phyloP scores from a whole-genome alignment of 768 basidiomycete genomes.

The Tylopilus subfusipes region DNA sequence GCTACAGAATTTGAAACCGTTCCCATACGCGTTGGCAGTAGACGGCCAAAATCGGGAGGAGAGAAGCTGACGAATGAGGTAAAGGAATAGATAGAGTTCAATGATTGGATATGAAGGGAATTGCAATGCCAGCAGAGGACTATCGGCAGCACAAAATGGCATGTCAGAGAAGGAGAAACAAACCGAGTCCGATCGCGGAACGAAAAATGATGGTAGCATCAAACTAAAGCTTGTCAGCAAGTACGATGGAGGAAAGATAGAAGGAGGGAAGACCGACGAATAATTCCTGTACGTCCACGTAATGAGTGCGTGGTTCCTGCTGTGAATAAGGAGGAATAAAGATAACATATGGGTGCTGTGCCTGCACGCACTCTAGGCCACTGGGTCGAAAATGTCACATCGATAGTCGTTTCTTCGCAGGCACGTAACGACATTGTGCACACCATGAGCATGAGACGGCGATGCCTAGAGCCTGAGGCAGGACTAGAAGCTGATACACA shows the following conservation, averaged over 20 bases:
- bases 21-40: not conserved
- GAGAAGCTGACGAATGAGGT: conserved; percentile 7
- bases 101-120: conserved; percentile 26
- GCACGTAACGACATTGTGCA: conserved; percentile 7
- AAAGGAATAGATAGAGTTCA: conserved; percentile 20
- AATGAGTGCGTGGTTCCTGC: conserved; percentile 14
- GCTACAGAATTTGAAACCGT: conserved; percentile 6
- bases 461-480: conserved; percentile 24
- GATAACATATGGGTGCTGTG: conserved; percentile 24
- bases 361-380: conserved; percentile 7
- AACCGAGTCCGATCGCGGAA: conserved; percentile 1
- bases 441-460: conserved; percentile 17
- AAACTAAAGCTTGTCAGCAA: conserved; percentile 21
- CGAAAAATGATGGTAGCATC: conserved; percentile 1
- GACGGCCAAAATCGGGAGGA: not conserved
- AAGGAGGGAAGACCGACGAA: conserved; percentile 15
- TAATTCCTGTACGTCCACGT: conserved; percentile 21
- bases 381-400: conserved; percentile 14
- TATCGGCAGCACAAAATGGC: conserved; percentile 7
- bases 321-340: conserved; percentile 20
- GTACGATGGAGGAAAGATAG: conserved; percentile 6
- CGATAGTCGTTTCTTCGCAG: conserved; percentile 14
- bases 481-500: conserved; percentile 26
- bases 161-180: conserved; percentile 1
- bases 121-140: conserved; percentile 6